Base-by-base conservation (phyloP, 192 early-diverging fungal species). In the Phlyctochytrium arcticum region DNA sequence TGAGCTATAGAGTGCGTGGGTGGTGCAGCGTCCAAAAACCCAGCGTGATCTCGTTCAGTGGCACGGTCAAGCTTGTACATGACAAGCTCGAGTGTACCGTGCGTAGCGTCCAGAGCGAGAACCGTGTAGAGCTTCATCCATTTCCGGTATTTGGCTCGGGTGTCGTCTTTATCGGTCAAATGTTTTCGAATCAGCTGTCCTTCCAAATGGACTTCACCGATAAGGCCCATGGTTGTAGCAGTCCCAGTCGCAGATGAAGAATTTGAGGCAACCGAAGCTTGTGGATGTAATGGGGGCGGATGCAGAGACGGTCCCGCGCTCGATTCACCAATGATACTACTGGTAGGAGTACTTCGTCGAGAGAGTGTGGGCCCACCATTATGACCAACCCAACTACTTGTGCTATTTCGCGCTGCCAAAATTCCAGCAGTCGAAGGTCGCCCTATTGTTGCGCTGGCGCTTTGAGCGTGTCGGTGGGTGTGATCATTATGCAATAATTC, bases 131-230 rank as follows among this genome's bases (percentile, higher is more conserved):
- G n/a, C 53, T 94, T 91, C 58, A 78, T 78, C 95, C 95, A 95
- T n/a, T 81, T 82, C 10, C 93, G 87, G 70, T 92, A 79, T 36
- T 88, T 87, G 6, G 91, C 89, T 76, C 90, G 91, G 56, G 35
- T 84, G 50, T 84, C 88, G 0, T 78, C 80, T 15, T 79, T 73
- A 56, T 92, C 91, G 69, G 87, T 82, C 54, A 90, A 64, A 69
- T 94, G 90, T 74, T 98, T 98, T 48, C 93, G 81, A 67, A 92
- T 86, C 31, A 98, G 79, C 12, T 92, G 74, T n/a, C 91, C 88
- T 69, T 90, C 88, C 47, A 80, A 57, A 21, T 57, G 55, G 17
- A 57, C 23, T 2, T 62, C 60, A 2, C 42, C 51, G 5, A 27
- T 34, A 27, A n/a, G n/a, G n/a, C n/a, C n/a, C n/a, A n/a, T n/a